Percentiles rank a stretch among this genome's conserved stretches.
Evolutionary conservation across 306 rosid genomes (phyloP).

Genomic region (Inga oerstediana): DNA sequence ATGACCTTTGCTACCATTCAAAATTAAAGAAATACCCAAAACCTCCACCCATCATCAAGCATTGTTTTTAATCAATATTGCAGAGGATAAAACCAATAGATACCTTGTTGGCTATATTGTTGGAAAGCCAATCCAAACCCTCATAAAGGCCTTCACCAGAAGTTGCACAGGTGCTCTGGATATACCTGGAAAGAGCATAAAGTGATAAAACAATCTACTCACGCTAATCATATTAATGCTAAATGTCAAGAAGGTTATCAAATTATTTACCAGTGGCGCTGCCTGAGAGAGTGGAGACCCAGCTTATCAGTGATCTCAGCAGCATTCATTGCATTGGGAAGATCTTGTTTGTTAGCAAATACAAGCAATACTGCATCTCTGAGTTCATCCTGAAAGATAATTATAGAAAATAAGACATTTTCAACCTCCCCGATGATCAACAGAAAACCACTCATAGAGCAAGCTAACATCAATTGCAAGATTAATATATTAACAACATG

Average conservation of each 20-base stretch:
- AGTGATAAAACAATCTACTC: constrained; percentile 1
- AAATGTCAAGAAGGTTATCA: background rate
- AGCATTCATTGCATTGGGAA: constrained; percentile 99
- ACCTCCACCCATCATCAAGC: background rate
- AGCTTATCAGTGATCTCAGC: constrained; percentile 99
- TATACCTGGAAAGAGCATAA: constrained; percentile 71
- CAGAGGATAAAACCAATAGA: constrained; percentile 11
- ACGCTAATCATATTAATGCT: background rate
- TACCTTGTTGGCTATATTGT: constrained; percentile 99
- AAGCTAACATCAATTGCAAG: constrained; percentile 11
- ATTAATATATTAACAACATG: constrained; percentile 2
- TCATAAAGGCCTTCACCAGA: constrained; percentile 99
- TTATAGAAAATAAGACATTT: constrained; percentile 8
- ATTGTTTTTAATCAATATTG: background rate
- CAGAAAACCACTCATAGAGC: constrained; percentile 7
- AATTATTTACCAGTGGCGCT: constrained; percentile 88
- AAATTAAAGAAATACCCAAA: background rate
- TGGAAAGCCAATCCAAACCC: constrained; percentile 99
- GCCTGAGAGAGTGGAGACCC: constrained; percentile 98
- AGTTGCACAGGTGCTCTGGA: constrained; percentile 99
- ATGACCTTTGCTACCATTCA: constrained; percentile 12
- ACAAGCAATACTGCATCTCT: constrained; percentile 99
- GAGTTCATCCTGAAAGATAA: constrained; percentile 78
- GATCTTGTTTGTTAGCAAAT: constrained; percentile 99
- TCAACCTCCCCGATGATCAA: background rate